Evolutionary conservation across 1,139 yeast species (phyloP).

Genomic region (Nakaseomyces delphensis): DNA sequence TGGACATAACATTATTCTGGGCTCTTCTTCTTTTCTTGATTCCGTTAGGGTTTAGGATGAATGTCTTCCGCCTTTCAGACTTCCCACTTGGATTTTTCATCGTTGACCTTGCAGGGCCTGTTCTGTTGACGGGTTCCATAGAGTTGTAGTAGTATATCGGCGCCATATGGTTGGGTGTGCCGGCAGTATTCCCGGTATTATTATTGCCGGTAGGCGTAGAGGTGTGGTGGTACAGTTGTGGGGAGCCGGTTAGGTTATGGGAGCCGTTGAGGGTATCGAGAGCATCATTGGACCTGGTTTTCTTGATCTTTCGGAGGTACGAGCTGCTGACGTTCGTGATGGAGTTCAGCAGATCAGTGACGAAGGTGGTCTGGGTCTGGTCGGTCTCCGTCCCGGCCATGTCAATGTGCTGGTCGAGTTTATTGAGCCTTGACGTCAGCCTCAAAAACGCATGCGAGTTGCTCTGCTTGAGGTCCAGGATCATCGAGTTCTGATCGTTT

Average conservation of each 20-base stretch:
- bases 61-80: constrained; percentile 12
- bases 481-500: constrained; percentile 15
- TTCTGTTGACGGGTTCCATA: neutral
- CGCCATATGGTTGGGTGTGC: neutral
- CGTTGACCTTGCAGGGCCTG: neutral
- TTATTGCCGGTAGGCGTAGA: constrained; percentile 5
- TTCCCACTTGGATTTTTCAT: neutral
- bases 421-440: constrained; percentile 7
- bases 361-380: constrained; percentile 13
- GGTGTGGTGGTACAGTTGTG: constrained; percentile 5
- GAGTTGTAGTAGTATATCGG: constrained; percentile 4
- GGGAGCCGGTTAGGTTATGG: no score
- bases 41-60: constrained; percentile 28
- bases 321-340: constrained; percentile 25
- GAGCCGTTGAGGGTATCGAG: neutral
- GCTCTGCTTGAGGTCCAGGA: constrained; percentile 5
- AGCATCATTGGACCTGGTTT: neutral
- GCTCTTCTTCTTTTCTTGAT: constrained; percentile 22
- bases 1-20: constrained; percentile 1
- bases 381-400: constrained; percentile 2
- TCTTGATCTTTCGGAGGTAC: constrained; percentile 17
- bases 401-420: constrained; percentile 8
- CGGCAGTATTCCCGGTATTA: neutral
- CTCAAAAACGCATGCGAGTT: constrained; percentile 5
- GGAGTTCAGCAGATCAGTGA: constrained; percentile 24